Evolutionary conservation across 2,329 filamentous ascomycete species (phyloP).

Genomic region (Gnomoniopsis sp.): DNA sequence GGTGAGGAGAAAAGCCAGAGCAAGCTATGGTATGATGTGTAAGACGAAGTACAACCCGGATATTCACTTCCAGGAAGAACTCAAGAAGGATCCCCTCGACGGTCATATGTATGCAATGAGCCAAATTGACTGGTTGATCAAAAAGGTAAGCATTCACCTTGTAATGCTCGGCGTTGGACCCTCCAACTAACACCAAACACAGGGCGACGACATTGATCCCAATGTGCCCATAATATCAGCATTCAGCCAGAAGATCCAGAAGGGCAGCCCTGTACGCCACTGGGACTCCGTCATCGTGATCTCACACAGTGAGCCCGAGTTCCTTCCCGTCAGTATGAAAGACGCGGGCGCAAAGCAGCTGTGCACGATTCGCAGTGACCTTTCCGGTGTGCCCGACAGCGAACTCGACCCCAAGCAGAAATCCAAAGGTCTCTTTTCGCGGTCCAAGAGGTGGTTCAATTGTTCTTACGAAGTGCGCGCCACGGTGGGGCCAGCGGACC

Average conservation of each 20-base stretch:
- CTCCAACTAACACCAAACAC: not conserved
- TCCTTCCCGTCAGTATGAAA: conserved; percentile 34
- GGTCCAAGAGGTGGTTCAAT: conserved; percentile 35
- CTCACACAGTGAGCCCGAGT: conserved; percentile 34
- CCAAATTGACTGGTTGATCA: conserved; percentile 41
- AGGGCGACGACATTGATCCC: conserved; percentile 39
- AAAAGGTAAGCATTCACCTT: conserved; percentile 26
- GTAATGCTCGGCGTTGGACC: not conserved
- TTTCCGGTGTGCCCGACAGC: conserved; percentile 34
- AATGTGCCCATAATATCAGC: conserved; percentile 32
- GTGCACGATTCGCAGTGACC: conserved; percentile 38
- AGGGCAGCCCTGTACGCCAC: conserved; percentile 29
- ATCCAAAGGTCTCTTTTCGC: conserved; percentile 29
- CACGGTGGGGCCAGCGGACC: conserved; percentile 52
- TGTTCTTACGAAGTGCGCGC: conserved; percentile 49
- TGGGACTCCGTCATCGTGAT: conserved; percentile 38
- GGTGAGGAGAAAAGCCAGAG: conserved; percentile 36
- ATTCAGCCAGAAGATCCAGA: conserved; percentile 30
- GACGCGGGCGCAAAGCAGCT: conserved; percentile 36
- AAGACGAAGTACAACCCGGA: conserved; percentile 33
- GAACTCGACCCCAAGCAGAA: conserved; percentile 37
- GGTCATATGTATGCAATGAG: conserved; percentile 35
- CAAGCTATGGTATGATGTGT: conserved; percentile 40
- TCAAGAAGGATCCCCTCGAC: conserved; percentile 31
- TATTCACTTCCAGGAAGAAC: conserved; percentile 33